Evolutionary conservation across 1,139 yeast genomes (phyloP), one percentile per base, ranked within the genome.

Genomic region (Candida tetrigidarum): DNA sequence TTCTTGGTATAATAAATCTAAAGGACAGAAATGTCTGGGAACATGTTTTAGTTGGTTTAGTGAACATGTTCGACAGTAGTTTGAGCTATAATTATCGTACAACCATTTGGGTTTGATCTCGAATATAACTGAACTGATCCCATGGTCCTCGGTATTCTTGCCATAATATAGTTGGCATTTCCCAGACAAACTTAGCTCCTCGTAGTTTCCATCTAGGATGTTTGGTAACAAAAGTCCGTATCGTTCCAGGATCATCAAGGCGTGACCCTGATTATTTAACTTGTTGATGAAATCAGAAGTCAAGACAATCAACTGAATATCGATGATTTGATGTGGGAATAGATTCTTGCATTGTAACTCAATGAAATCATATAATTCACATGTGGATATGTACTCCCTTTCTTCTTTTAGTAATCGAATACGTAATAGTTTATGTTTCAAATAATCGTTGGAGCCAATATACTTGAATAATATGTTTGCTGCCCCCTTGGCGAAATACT

Each of bases 31-130:
- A 55, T 74, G 80, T 37, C 79, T 56, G 8, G 46, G 32, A n/a
- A 54, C 51, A 0, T 66, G 64, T 37, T 65, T 62, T 18, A 65
- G 51, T 48, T 71, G 78, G 49, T 69, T 69, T 42, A 69, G 62
- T 63, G 71, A 72, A 47, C 80, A 74, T 3, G 77, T 74, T 14
- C 80, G 61, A 53, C 80, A 74, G 50, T 74, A 74, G 49, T 69
- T 72, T 19, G 66, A 57, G 6, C 55, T 45, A 14, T 50, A 50
- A 47, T 74, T 73, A 49, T 73, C 76, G 54, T 74, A 74, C 34
- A 74, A 61, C 80, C 80, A 74, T 55, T 74, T 74, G 5, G 80
- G 80, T 50, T 74, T 74, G 50, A 74, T 59, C 52, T 74, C 79
- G 44, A 74, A 60, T 3, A 71, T 66, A 5, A 71, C 66, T 18